A percentile compares a stretch with the other conserved stretches of the same genome.
Evolutionary conservation across 306 rosid species (phyloP).

Genomic region (Rosa chinensis): DNA sequence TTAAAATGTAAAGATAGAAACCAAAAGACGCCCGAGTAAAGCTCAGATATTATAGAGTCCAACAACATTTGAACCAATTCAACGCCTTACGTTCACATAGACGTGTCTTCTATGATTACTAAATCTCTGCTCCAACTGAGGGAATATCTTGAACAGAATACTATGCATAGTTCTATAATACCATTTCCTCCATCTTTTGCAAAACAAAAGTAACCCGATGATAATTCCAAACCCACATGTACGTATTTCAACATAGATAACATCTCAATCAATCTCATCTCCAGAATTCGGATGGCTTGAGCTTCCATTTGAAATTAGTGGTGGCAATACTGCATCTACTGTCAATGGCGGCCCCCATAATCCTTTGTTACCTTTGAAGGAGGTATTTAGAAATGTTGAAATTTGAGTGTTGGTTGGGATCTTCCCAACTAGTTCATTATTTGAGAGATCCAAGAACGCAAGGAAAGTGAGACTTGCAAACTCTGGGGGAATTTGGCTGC

Average conservation of each 20-base stretch:
- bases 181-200: constrained; percentile 1
- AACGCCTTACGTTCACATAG: not conserved
- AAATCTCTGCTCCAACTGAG: not conserved
- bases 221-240: not conserved
- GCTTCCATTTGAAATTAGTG: not conserved
- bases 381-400: too few species aligned
- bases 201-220: not conserved
- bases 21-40: too few species aligned
- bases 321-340: too few species aligned
- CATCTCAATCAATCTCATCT: not conserved
- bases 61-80: not conserved
- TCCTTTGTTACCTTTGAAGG: too few species aligned
- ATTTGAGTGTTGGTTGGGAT: too few species aligned
- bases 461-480: not conserved
- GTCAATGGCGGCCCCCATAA: too few species aligned
- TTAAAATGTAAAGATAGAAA: too few species aligned
- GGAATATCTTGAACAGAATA: not conserved
- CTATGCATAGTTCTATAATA: not conserved
- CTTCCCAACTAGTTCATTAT: not conserved
- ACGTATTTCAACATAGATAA: not conserved
- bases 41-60: too few species aligned
- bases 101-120: not conserved
- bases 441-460: not conserved
- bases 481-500: not conserved
- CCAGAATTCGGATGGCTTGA: not conserved